phyloP scores from a whole-genome alignment of 2,329 filamentous ascomycete genomes.

The Davidsoniella eucalypti region DNA sequence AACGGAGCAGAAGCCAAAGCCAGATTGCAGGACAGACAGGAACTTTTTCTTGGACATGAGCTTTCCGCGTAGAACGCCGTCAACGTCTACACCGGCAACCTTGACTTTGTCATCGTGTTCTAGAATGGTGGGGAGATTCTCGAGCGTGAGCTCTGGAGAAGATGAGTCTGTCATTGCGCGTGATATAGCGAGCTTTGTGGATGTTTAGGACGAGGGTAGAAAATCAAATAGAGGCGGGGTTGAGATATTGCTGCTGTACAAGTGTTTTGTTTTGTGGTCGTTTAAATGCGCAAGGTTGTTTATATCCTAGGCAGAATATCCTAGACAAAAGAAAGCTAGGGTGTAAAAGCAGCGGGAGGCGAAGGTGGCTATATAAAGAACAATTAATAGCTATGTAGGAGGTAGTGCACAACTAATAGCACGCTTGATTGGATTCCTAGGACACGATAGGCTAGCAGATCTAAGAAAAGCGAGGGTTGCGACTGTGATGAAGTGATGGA shows the following conservation, averaged over 20 bases:
- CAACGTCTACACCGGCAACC: conserved; percentile 72
- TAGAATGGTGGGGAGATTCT: conserved; percentile 50
- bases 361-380: no score
- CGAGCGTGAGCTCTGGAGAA: conserved; percentile 32
- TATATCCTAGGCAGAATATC: no score
- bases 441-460: no score
- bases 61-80: conserved; percentile 77
- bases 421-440: no score
- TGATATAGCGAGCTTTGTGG: not conserved
- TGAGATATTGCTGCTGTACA: not conserved
- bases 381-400: no score
- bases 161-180: conserved; percentile 16
- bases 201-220: not conserved
- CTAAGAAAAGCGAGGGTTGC: no score
- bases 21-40: conserved; percentile 59
- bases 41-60: conserved; percentile 89
- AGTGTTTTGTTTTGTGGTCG: no score
- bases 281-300: no score
- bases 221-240: not conserved
- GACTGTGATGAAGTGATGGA: no score
- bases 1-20: conserved; percentile 88
- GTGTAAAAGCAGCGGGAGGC: no score
- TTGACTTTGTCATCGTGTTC: conserved; percentile 64
- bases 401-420: no score
- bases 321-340: no score